Base-by-base conservation (phyloP, 371 early-diverging fungal species). In the Syncephalastrum sp. region DNA sequence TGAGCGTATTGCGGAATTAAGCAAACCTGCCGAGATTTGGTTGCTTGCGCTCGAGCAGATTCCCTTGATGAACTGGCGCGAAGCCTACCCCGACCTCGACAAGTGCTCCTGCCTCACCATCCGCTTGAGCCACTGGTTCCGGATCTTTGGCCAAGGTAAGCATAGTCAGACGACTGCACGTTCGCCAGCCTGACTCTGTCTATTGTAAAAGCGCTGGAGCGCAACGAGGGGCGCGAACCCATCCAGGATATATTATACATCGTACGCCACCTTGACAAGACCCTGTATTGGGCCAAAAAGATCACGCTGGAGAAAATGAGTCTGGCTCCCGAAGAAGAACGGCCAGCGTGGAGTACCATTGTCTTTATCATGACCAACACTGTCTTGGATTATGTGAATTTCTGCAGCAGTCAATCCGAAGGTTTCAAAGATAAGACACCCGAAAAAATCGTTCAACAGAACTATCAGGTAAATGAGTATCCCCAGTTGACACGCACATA, bases 1-100 rank as follows among this genome's bases (percentile, higher is more conserved):
- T 47, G 29, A 43, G 23, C 50, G n/a, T 24, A 43, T 62, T 5
- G 53, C 38, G 13, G 29, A 42, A 13, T 15, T 13, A 4, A 24
- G 42, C 17, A 54, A 46, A 8, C 41, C n/a, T 3, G 54, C 57
- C 14, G 63, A 63, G 42, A 38, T 57, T 0, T 23, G n/a, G 17
- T 24, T 63, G 33, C 41, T 63, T 12, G 59, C 47, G 1, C 17
- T 19, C 15, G 63, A 58, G 24, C 27, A 63, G 12, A 54, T 63
- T 46, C 49, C 54, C 47, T 5, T 58, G 46, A 24, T 63, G 23
- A 42, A 53, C 15, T 58, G 54, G 58, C 16, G 38, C 3, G 50
- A 23, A 19, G 12, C 38, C 16, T 29, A 21, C 13, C 16, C 48
- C 6, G 42, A 63, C 42, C 54, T 54, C 17, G 55, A 54, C 17